Evolutionary conservation across 2,329 filamentous ascomycete genomes (phyloP).

Genomic region (Lecanicillium sp.): DNA sequence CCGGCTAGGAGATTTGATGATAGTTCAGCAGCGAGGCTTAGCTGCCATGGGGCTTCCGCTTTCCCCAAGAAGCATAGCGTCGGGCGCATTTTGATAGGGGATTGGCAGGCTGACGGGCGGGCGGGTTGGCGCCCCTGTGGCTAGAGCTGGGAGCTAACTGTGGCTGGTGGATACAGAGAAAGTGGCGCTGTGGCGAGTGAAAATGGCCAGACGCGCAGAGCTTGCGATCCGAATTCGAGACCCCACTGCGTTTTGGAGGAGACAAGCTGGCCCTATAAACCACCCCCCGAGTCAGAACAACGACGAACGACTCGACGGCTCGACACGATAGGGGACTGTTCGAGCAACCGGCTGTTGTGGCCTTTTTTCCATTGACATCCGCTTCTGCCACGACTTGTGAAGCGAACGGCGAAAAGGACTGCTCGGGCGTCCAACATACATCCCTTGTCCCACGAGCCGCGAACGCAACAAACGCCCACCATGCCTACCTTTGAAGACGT

Average conservation of each 20-base stretch:
- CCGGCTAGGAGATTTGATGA: conserved; percentile 8
- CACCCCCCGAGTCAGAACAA: not conserved
- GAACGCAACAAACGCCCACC: conserved; percentile 20
- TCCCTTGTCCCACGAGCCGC: too few species aligned
- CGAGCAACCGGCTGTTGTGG: too few species aligned
- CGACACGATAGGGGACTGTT: not conserved
- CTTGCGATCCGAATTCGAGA: not conserved
- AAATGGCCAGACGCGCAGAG: not conserved
- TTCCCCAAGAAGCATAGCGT: conserved; percentile 1
- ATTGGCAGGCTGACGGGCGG: too few species aligned
- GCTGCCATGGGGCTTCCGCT: conserved; percentile 2
- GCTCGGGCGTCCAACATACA: too few species aligned
- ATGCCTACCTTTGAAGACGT: conserved; percentile 36
- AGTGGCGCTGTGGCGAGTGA: conserved; percentile 1
- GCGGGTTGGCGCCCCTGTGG: not conserved
- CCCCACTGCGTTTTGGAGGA: not conserved
- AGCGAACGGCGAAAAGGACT: too few species aligned
- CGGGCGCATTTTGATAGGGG: not conserved
- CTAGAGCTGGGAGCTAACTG: not conserved
- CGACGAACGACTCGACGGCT: not conserved
- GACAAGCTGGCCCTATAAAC: not conserved
- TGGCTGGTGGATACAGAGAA: not conserved
- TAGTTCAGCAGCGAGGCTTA: conserved; percentile 8
- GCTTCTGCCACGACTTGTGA: not conserved
- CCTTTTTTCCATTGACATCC: too few species aligned